Evolutionary conservation across 495 filamentous ascomycete genomes (phyloP), one percentile per base, ranked within the genome.

Genomic region (Penicillium verhagenii): DNA sequence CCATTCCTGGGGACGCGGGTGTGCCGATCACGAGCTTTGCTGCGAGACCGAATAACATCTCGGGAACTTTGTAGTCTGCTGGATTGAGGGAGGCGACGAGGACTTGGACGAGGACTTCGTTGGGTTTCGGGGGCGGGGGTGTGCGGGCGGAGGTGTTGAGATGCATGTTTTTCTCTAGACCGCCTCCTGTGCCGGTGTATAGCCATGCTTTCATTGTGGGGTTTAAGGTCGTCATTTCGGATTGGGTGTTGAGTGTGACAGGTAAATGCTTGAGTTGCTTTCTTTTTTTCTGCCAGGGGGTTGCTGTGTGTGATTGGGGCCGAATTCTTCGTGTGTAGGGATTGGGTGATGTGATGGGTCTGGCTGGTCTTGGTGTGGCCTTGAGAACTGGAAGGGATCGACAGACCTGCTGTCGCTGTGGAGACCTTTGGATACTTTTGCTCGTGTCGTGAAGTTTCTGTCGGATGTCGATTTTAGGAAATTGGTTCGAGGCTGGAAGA

Each of bases 61-160:
- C 84, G 16, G 83, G 77, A 16, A 82, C 56, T 66, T 90, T 90
- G 81, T 83, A 84, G 76, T 91, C 88, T 25, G 82, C 81, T 2
- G 88, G 87, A 69, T 91, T 91, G 46, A 90, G 67, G 14, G 79
- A 66, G 10, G 73, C 71, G 46, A 75, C 66, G 47, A 82, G 60
- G 6, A 89, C 80, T 45, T 80, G 68, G 40, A 90, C 68, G 21
- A 90, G 79, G 25, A 84, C 52, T 53, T 83, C 67, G 53, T 77
- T 65, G 14, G 68, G 56, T 31, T 57, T 65, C 2, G 72, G 62
- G 10, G 61, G 47, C 1, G 65, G 65, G 1, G 77, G 70, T 4
- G 80, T 75, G 23, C 80, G 58, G 25, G 77, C 75, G 13, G 68
- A 53, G 4, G 66, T n/a, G 56, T 74, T 69, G 43, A 86, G 69